phyloP scores from a whole-genome alignment of 2,329 filamentous ascomycete species.

The Colletotrichum tamarilloi region DNA sequence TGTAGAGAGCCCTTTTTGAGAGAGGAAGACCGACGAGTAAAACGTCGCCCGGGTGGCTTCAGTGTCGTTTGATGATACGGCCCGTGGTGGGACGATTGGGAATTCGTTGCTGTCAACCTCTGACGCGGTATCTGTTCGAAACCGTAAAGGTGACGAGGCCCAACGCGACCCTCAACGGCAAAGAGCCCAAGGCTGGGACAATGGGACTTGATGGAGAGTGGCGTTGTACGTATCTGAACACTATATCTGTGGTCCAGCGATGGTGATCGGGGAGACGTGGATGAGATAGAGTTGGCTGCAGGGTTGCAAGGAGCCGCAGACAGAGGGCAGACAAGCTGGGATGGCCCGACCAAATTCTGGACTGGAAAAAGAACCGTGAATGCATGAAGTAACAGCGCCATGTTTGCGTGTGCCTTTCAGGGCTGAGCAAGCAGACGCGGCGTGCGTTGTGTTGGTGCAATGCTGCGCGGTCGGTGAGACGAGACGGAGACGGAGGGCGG shows the following conservation, averaged over 20 bases:
- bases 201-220: conserved; percentile 1
- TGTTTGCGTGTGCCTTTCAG: conserved; percentile 6
- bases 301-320: conserved; percentile 16
- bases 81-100: conserved; percentile 7
- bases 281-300: conserved; percentile 2
- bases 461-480: conserved; percentile 16
- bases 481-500: conserved; percentile 6
- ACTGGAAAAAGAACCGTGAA: conserved; percentile 4
- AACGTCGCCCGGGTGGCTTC: neutral
- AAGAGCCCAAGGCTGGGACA: neutral
- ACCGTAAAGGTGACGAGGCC: conserved; percentile 15
- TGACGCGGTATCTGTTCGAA: conserved; percentile 25
- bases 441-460: neutral
- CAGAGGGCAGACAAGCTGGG: conserved; percentile 26
- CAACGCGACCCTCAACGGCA: neutral
- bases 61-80: conserved; percentile 20
- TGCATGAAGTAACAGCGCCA: conserved; percentile 21
- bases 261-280: conserved; percentile 2
- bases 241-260: neutral
- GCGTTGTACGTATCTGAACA: neutral
- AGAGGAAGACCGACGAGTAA: neutral
- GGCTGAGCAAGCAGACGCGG: conserved; percentile 17
- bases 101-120: conserved; percentile 16
- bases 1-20: neutral
- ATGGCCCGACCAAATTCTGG: conserved; percentile 18